Conservation (phyloP, 179 eudicot species). For the Pouteria campechiana region DNA sequence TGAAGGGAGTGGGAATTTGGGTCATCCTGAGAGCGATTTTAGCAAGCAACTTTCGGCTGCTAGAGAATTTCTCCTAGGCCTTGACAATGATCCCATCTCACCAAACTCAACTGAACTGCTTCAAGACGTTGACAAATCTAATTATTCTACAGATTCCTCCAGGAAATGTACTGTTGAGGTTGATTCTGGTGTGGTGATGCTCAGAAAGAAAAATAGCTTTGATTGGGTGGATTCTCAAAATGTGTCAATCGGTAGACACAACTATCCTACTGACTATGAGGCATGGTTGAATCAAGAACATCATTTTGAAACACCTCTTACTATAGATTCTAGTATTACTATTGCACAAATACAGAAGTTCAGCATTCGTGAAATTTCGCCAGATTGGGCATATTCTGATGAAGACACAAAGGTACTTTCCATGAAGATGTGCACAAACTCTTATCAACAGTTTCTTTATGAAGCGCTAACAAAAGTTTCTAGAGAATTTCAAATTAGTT, state of each 20-base stretch:
- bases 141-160: constrained; percentile 23
- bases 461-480: background rate
- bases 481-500: background rate
- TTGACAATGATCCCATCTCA: constrained; percentile 10
- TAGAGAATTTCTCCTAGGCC: background rate
- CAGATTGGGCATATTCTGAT: constrained; percentile 62
- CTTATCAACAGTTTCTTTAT: background rate
- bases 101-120: constrained; percentile 18
- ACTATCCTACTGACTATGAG: constrained; percentile 17
- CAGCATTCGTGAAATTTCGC: constrained; percentile 64
- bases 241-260: too few relatives aligned
- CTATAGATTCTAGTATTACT: constrained; percentile 41
- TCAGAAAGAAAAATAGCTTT: too few relatives aligned
- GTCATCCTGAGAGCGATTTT: background rate
- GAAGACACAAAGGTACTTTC: constrained; percentile 60
- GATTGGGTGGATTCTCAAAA: too few relatives aligned
- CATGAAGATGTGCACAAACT: constrained; percentile 3
- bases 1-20: too few relatives aligned
- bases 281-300: constrained; percentile 40
- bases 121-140: constrained; percentile 25
- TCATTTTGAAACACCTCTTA: constrained; percentile 33
- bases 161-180: constrained; percentile 7
- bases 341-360: constrained; percentile 57
- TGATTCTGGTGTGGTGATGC: too few relatives aligned
- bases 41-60: constrained; percentile 2